These are phyloP conservation scores for Falciphora oryzae DNA, from an alignment of 2,329 filamentous ascomycete species.

Conservation along the genomic window DNA sequence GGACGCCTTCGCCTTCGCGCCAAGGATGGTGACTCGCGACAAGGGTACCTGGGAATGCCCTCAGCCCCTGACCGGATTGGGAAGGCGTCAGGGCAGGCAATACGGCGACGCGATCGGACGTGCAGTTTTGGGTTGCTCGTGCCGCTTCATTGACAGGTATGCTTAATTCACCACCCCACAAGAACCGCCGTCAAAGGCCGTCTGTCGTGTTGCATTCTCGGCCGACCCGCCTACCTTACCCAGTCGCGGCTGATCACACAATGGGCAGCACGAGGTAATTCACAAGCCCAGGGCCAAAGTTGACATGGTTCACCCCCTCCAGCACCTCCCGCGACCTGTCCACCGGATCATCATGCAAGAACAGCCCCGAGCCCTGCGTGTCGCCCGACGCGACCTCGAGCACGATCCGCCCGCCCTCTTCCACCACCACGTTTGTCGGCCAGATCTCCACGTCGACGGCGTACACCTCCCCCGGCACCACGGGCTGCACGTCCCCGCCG, in stretches of 20 bases:
- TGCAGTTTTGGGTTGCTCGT: no score
- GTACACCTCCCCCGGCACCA: conserved; percentile 51
- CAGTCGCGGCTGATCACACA: no score
- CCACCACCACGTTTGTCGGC: conserved; percentile 56
- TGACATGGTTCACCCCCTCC: conserved; percentile 51
- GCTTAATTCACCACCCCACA: no score
- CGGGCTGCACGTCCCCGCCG: conserved; percentile 47
- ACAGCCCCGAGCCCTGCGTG: conserved; percentile 54
- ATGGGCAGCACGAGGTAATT: conserved; percentile 50
- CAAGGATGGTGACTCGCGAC: neutral
- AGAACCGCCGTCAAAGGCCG: no score
- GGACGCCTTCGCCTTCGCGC: no score
- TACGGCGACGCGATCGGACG: no score
- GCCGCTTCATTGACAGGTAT: no score
- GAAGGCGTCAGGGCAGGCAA: no score
- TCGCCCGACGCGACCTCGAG: conserved; percentile 52
- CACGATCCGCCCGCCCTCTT: conserved; percentile 42
- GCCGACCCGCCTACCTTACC: neutral
- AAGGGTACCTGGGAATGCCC: neutral
- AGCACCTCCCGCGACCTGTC: conserved; percentile 48
- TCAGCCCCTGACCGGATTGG: no score
- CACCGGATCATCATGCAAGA: conserved; percentile 43
- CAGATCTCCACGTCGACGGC: conserved; percentile 57
- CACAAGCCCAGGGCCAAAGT: conserved; percentile 40
- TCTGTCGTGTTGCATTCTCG: neutral